Evolutionary conservation across 331 rosid species (phyloP).

Genomic region (Cydonia oblonga): DNA sequence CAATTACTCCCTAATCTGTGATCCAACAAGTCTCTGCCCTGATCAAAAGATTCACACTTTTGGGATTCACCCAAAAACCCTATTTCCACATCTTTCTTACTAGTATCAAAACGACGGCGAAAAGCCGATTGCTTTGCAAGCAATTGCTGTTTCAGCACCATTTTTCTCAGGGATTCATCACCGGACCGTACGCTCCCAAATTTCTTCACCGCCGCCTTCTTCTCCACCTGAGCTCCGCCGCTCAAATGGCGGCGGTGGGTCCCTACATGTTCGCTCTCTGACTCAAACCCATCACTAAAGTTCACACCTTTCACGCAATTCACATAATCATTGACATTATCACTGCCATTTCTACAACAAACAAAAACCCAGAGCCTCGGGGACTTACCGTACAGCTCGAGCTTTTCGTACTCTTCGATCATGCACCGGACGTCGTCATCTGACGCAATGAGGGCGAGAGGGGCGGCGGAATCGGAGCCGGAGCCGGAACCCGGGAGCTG

Average conservation of each 20-base stretch:
- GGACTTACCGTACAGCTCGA: slow-evolving; percentile 11
- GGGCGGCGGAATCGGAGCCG: neutral
- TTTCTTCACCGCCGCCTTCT: neutral
- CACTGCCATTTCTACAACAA: slow-evolving; percentile 3
- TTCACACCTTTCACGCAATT: neutral
- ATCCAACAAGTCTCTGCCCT: neutral
- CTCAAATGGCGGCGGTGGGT: neutral
- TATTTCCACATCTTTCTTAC: neutral
- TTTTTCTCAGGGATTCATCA: slow-evolving; percentile 10
- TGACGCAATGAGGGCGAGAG: neutral
- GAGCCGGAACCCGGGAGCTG: slow-evolving; percentile 9
- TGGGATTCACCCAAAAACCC: neutral
- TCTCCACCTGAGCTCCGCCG: neutral
- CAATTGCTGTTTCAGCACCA: slow-evolving; percentile 5
- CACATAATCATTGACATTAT: neutral
- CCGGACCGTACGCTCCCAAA: neutral
- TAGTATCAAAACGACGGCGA: neutral
- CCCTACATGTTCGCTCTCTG: neutral
- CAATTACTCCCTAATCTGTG: neutral
- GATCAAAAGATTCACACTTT: neutral
- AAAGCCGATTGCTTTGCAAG: slow-evolving; percentile 9
- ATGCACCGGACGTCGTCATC: slow-evolving; percentile 24
- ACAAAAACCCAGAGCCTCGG: slow-evolving; percentile 22
- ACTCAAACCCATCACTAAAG: neutral
- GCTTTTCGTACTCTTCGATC: slow-evolving; percentile 19